phyloP scores from a whole-genome alignment of 1,284 basidiomycete genomes.

The Rhizoctonia solani region DNA sequence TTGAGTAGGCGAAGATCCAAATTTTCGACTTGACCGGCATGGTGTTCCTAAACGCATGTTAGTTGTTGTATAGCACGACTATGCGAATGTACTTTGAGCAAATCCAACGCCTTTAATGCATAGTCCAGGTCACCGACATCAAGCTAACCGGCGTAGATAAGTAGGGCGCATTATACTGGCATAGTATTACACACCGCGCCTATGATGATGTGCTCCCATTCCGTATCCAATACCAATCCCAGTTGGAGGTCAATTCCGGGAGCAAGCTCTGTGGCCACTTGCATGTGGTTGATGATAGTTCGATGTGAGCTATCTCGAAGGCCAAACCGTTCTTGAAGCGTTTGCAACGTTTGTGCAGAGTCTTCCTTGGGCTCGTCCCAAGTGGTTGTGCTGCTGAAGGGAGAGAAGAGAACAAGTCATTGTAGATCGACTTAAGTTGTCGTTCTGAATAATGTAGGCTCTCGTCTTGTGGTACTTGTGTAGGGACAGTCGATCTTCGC shows the following conservation, averaged over 20 bases:
- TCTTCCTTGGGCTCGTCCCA: neutral
- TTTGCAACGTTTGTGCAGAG: neutral
- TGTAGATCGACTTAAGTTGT: slow-evolving; percentile 20
- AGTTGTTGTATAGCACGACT: slow-evolving; percentile 57
- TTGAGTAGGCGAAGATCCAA: slow-evolving; percentile 20
- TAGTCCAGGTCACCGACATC: slow-evolving; percentile 45
- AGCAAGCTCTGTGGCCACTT: neutral
- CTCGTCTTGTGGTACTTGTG: neutral
- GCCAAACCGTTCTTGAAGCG: slow-evolving; percentile 9
- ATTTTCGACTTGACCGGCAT: slow-evolving; percentile 42
- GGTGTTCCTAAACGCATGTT: slow-evolving; percentile 52
- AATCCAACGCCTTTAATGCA: slow-evolving; percentile 47
- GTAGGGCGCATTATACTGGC: neutral
- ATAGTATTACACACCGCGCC: neutral
- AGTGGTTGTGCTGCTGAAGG: neutral
- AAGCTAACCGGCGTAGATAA: slow-evolving; percentile 44
- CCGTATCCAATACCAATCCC: slow-evolving; percentile 23
- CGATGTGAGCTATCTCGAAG: neutral
- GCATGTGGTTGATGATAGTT: slow-evolving; percentile 5
- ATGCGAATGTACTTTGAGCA: slow-evolving; percentile 59
- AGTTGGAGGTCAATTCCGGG: slow-evolving; percentile 5
- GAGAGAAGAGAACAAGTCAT: slow-evolving; percentile 8
- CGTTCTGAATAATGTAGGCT: slow-evolving; percentile 12
- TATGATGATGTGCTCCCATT: slow-evolving; percentile 18
- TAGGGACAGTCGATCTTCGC: neutral